A percentile compares a stretch with the other conserved stretches of the same genome.
Evolutionary conservation across 176 grass and related monocot species (phyloP).

Genomic region (Urochloa ruziziensis): DNA sequence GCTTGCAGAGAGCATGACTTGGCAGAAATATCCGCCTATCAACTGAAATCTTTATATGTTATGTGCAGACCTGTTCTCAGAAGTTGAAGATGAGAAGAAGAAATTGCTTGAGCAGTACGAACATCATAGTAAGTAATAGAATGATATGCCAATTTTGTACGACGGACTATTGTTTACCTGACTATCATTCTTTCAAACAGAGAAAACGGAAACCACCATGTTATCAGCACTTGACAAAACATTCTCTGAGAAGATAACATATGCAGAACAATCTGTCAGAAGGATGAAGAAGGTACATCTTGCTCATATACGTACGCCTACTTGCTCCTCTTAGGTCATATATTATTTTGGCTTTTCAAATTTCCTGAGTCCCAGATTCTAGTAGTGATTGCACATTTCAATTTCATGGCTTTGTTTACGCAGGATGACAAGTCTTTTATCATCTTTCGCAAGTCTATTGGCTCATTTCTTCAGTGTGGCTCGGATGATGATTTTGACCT

Average conservation of each 20-base stretch:
- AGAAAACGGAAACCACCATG: slow-evolving; percentile 45
- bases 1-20: background rate
- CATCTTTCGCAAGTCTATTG: slow-evolving; percentile 71
- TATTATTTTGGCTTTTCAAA: background rate
- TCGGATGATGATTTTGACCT: slow-evolving; percentile 87
- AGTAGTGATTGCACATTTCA: background rate
- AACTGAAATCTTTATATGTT: slow-evolving; percentile 11
- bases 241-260: slow-evolving; percentile 53
- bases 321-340: background rate
- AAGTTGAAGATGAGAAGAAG: slow-evolving; percentile 83
- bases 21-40: background rate
- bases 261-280: slow-evolving; percentile 52
- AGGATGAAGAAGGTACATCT: slow-evolving; percentile 65
- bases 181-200: slow-evolving; percentile 35
- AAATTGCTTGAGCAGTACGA: slow-evolving; percentile 57
- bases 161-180: background rate
- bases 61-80: slow-evolving; percentile 62
- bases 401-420: background rate
- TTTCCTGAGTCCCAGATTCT: background rate
- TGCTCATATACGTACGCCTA: slow-evolving; percentile 2
- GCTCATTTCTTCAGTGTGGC: slow-evolving; percentile 56
- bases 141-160: background rate
- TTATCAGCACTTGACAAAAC: slow-evolving; percentile 61
- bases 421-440: slow-evolving; percentile 75
- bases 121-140: slow-evolving; percentile 60